phyloP scores from a whole-genome alignment of 2,329 filamentous ascomycete species.

The Rutstroemia sydowiana region DNA sequence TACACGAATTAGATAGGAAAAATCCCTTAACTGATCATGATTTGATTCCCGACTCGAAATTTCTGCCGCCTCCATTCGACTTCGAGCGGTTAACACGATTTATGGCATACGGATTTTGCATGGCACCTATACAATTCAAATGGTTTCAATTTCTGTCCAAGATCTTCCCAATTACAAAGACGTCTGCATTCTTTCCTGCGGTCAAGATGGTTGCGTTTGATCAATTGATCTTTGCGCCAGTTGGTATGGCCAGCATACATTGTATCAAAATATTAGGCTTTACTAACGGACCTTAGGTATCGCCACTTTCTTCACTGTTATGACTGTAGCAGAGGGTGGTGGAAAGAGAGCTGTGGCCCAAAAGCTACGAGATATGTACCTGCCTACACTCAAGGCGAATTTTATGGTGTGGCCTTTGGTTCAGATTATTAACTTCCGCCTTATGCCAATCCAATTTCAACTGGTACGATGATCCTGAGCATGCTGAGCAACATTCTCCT shows the following conservation, averaged over 20 bases:
- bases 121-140: constrained; percentile 90
- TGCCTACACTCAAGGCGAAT: constrained; percentile 92
- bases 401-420: constrained; percentile 92
- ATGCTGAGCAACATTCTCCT: constrained; percentile 6
- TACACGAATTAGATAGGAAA: constrained; percentile 79
- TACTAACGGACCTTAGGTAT: constrained; percentile 46
- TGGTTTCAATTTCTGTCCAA: constrained; percentile 86
- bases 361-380: constrained; percentile 90
- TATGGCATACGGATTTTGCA: constrained; percentile 94
- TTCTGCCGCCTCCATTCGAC: constrained; percentile 77
- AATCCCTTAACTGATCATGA: constrained; percentile 60
- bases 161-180: constrained; percentile 79
- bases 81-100: constrained; percentile 91
- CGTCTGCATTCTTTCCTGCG: constrained; percentile 64
- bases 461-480: constrained; percentile 57
- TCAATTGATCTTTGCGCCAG: constrained; percentile 86
- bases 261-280: neutral
- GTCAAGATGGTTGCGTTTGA: constrained; percentile 89
- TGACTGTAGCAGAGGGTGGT: constrained; percentile 93
- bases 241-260: constrained; percentile 46
- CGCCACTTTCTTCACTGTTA: constrained; percentile 84
- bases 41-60: constrained; percentile 55
- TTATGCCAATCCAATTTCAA: constrained; percentile 94
- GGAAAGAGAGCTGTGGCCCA: constrained; percentile 68
- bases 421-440: constrained; percentile 90